Evolutionary conservation across 1,139 yeast genomes (phyloP).

Genomic region (Yamadazyma oceani): DNA sequence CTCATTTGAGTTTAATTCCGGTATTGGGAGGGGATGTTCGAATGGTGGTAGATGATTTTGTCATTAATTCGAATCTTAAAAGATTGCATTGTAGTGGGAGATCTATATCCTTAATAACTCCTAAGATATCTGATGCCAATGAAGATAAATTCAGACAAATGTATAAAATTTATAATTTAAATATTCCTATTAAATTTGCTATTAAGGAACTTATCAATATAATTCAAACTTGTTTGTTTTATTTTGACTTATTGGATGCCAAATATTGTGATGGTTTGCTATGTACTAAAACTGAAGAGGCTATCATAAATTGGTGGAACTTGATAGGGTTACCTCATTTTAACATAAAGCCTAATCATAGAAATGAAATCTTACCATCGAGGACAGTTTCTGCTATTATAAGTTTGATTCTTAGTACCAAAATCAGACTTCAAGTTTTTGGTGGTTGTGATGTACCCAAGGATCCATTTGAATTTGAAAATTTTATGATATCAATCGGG

Average conservation of each 20-base stretch:
- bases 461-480: conserved; percentile 80
- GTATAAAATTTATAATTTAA: conserved; percentile 52
- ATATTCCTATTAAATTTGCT: conserved; percentile 61
- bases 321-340: conserved; percentile 66
- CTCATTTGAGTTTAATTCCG: conserved; percentile 68
- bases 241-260: conserved; percentile 72
- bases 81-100: conserved; percentile 84
- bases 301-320: conserved; percentile 81
- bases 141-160: conserved; percentile 81
- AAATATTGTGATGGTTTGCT: conserved; percentile 78
- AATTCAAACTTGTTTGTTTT: conserved; percentile 73
- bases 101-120: conserved; percentile 64
- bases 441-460: conserved; percentile 81
- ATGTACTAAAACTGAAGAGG: conserved; percentile 74
- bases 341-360: conserved; percentile 43
- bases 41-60: conserved; percentile 54
- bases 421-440: conserved; percentile 61
- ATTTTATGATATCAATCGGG: conserved; percentile 58
- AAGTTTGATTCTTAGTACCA: conserved; percentile 67
- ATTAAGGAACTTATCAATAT: conserved; percentile 72
- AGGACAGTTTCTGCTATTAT: conserved; percentile 62
- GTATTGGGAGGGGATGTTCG: conserved; percentile 63
- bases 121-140: conserved; percentile 69
- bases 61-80: conserved; percentile 73
- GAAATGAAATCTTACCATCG: conserved; percentile 59